Percentiles rank a stretch among this genome's conserved stretches.
Conservation (phyloP, 306 rosid species). For the Senna siamea region DNA sequence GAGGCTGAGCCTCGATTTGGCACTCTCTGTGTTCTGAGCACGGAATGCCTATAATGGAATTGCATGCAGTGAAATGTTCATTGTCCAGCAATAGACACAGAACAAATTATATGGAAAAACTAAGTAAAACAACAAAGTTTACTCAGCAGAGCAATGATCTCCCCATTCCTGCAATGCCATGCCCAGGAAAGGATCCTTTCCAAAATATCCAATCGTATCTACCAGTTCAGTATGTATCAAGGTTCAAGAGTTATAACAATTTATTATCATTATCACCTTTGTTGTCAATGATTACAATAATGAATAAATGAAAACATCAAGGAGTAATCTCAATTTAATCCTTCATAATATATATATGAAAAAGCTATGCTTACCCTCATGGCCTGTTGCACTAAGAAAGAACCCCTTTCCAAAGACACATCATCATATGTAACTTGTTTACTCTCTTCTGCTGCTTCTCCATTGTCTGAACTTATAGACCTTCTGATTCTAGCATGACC, state of each 20-base stretch:
- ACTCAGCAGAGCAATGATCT: constrained; percentile 23
- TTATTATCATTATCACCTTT: constrained; percentile 5
- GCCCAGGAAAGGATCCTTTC: constrained; percentile 17
- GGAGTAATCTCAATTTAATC: constrained; percentile 33
- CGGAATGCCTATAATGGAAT: constrained; percentile 76
- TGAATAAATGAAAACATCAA: neutral
- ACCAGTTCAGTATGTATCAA: constrained; percentile 29
- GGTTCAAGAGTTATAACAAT: constrained; percentile 30
- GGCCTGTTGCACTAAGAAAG: constrained; percentile 97
- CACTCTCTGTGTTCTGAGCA: constrained; percentile 90
- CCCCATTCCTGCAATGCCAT: constrained; percentile 1
- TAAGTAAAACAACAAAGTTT: constrained; percentile 4
- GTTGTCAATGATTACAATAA: neutral
- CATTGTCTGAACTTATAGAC: constrained; percentile 60
- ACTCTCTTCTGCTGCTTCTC: constrained; percentile 58
- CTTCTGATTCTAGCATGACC: constrained; percentile 97
- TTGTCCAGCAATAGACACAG: constrained; percentile 27
- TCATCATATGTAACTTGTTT: constrained; percentile 81
- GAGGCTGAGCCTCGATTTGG: constrained; percentile 84
- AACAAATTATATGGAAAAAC: constrained; percentile 1
- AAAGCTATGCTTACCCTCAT: constrained; percentile 76
- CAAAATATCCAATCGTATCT: constrained; percentile 19
- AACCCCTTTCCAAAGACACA: constrained; percentile 93
- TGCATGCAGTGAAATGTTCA: constrained; percentile 37
- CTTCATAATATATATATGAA: constrained; percentile 18